A percentile compares a stretch with the other conserved stretches of the same genome.
Conservation (phyloP, 495 filamentous ascomycete genomes). For the Tetracladium marchalianum region DNA sequence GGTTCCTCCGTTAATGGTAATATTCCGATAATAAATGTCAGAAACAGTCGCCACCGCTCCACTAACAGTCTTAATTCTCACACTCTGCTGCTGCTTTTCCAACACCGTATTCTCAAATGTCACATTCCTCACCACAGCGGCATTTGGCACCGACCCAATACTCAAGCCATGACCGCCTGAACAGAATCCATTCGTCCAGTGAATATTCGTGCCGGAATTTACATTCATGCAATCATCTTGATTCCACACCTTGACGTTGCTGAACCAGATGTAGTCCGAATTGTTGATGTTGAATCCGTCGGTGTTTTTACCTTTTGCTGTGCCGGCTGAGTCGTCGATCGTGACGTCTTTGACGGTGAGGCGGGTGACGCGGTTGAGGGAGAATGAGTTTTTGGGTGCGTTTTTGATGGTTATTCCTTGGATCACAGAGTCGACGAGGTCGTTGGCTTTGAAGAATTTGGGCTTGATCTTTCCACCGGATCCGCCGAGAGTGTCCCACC, state of each 20-base stretch:
- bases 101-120: conserved; percentile 41
- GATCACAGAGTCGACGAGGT: conserved; percentile 25
- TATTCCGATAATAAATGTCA: conserved; percentile 44
- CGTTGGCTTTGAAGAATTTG: conserved; percentile 47
- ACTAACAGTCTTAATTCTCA: conserved; percentile 52
- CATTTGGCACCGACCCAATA: conserved; percentile 50
- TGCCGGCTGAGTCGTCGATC: conserved; percentile 45
- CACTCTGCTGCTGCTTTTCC: conserved; percentile 36
- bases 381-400: conserved; percentile 47
- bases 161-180: conserved; percentile 50
- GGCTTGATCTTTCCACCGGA: conserved; percentile 49
- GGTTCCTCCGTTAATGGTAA: conserved; percentile 32
- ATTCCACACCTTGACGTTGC: conserved; percentile 38
- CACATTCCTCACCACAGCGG: conserved; percentile 38
- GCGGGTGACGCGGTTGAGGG: conserved; percentile 35
- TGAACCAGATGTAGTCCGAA: conserved; percentile 36
- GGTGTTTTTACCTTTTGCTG: conserved; percentile 43
- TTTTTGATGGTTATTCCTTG: conserved; percentile 28
- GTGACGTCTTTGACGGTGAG: conserved; percentile 36
- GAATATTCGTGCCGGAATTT: conserved; percentile 37
- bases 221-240: conserved; percentile 49
- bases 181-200: conserved; percentile 30
- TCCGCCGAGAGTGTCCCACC: conserved; percentile 40
- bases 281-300: conserved; percentile 47
- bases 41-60: conserved; percentile 42